Base-by-base conservation (phyloP, 225 moss, liverwort and hornwort species). In the Lunularia cruciata region DNA sequence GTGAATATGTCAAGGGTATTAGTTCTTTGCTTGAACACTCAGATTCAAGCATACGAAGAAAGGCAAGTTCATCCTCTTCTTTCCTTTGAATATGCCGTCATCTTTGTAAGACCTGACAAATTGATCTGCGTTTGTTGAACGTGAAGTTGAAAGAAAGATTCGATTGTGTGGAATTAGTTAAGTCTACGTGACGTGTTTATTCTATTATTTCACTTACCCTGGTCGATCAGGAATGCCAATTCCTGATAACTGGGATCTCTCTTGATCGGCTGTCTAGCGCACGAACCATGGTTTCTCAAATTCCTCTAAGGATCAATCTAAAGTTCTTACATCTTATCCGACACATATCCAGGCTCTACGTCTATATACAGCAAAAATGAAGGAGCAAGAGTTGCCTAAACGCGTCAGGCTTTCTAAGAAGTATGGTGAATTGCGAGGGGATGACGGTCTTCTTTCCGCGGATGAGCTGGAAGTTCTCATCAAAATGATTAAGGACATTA, bases 291-390 rank as follows among this genome's bases (percentile, higher is more conserved):
- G n/a, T n/a, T n/a, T n/a, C n/a, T n/a, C n/a, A n/a, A n/a, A n/a
- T n/a, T n/a, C n/a, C n/a, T n/a, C n/a, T n/a, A n/a, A n/a, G n/a
- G n/a, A n/a, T n/a, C n/a, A n/a, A n/a, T n/a, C n/a, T n/a, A n/a
- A 52, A 3, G 10, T 8, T 58, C 34, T 58, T 33, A 58, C 34
- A 34, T 36, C 31, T n/a, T 35, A 19, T 5, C n/a, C 18, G 32
- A 1, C 34, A 34, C 18, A 7, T 3, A 0, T 82, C 35, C 79
- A 96, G 96, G 92, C 86, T 39, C 75, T 98, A 28, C 73, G 83
- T 38, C 89, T 98, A 63, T 98, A 86, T 71, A 65, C 86, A 42
- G 73, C 86, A 2, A 85, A 86, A 71, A 77, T 93, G 77, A 93
- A 83, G 79, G 78, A 84, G 65, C 73, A 81, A 60, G 82, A 80